Base-by-base conservation (phyloP, 768 basidiomycete genomes). In the Calocybe gangraenosa region DNA sequence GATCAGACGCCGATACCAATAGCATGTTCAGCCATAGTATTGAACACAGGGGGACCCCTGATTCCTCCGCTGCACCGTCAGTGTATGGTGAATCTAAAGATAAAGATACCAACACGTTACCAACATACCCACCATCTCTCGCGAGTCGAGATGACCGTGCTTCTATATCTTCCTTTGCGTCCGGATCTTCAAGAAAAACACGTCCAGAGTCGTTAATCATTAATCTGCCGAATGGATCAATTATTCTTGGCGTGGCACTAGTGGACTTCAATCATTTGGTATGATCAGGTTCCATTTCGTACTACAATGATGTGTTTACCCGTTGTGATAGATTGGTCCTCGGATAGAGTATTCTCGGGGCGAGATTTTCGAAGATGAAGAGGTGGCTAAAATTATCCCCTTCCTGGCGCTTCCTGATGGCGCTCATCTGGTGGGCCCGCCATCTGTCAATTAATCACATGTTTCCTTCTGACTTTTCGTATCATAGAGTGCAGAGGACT, bases 401-500 rank as follows among this genome's bases (percentile, higher is more conserved):
- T 98, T 99, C 67, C 75, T 99, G 10, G 96, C 96, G 0, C 75
- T 99, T 20, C 96, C 96, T 1, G 96, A 99, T 57, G 96, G 96
- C 14, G 96, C 96, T 8, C 96, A 99, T 67, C 63, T 96, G 54
- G 92, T 94, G 55, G 51, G 84, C 67, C 31, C 28, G 20, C 11
- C 50, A 37, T 37, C 7, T 51, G 35, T 22, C n/a, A n/a, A n/a
- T n/a, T n/a, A n/a, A n/a, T n/a, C n/a, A n/a, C n/a, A n/a, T n/a
- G 25, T 6, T 28, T 28, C 6, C 25, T 6, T 28, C 25, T 28
- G 25, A 6, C 25, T 28, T 28, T 11, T 28, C 5, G 11, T 28
- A 28, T 14, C 34, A 37, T 56, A 92, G 88, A 85, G 82, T 52
- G 69, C 81, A 15, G 95, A 98, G 69, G 96, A 99, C 60, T 98